Base-by-base conservation (phyloP, 2,329 filamentous ascomycete genomes). In the Colletotrichum sidae region DNA sequence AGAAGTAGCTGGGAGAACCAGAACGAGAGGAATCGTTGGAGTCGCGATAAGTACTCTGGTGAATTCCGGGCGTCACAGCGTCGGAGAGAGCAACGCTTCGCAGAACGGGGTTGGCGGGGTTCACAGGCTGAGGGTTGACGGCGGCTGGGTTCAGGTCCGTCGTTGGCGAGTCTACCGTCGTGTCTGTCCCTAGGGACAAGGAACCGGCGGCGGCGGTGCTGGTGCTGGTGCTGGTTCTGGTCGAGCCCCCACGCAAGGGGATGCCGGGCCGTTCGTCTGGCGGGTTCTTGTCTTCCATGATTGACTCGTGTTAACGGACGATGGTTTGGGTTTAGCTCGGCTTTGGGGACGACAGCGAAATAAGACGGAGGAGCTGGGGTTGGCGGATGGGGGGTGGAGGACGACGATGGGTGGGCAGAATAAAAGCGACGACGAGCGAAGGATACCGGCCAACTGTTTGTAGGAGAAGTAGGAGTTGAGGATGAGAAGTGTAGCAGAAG, bases 41-140 rank as follows among this genome's bases (percentile, higher is more conserved):
- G 13, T 58, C 55, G 60, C 65, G 54, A 67, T 73, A 74, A 15
- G 68, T 74, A 49, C 64, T 49, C 47, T 69, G 70, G 51, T 72
- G 64, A 65, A 74, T 73, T 54, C 73, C 72, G 38, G 73, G 71
- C 53, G 72, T 74, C 55, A 75, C 72, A 58, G 73, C 74, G 61
- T 73, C 71, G 52, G 60, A 56, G 41, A 65, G 58, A 53, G 67
- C 60, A 54, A 65, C 47, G 62, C 62, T 65, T 17, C 53, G 65
- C 51, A 54, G 67, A 10, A 62, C 62, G 52, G 56, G 65, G 58
- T 55, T 70, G 64, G 60, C 65, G 52, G 67, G 57, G 55, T 53
- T 60, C 60, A 62, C 46, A 15, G 65, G 55, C 11, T 47, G 38
- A 49, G 47, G 65, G 54, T 67, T 55, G 37, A 65, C 47, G 39